Evolutionary conservation across 202 grass and related monocot genomes (phyloP), one percentile per base, ranked within the genome.

Genomic region (Digitaria exilis): DNA sequence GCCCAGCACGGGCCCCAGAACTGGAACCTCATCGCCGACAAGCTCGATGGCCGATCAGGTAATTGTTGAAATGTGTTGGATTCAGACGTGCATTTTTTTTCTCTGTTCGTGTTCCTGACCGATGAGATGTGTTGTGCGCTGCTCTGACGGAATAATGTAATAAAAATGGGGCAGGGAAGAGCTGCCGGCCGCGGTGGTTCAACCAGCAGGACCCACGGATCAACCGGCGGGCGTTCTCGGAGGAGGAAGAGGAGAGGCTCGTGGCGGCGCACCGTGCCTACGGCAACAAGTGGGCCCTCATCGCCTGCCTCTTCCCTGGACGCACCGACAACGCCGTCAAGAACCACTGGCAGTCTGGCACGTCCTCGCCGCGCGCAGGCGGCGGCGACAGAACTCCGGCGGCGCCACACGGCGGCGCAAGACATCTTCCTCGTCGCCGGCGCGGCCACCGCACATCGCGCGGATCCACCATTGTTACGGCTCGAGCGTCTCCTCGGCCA

Each of bases 281-380:
- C 60, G 95, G 95, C 60, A 97, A 97, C 88, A 97, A 94, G 88
- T 94, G 95, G 95, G 95, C 95, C 1, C 85, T 94, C 65, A 94
- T 97, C 87, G 86, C 95, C 63, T 87, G 95, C 62, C 92, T 91
- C 66, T 97, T 97, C 78, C 92, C 95, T 1, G 95, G 95, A 60
- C 88, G 95, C 73, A 97, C 95, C 0, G 95, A 97, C 75, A 97
- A 97, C 86, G 88, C 95, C 65, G 86, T 97, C 76, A 97, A 97
- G 83, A 97, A 97, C 72, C 95, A 97, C 68, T 94, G 95, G n/a
- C n/a, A n/a, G n/a, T n/a, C n/a, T n/a, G n/a, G 92, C 95, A 97
- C 24, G 91, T 97, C 35, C 93, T 57, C 54, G 92, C 85, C 84
- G 96, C 96, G 19, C 91, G 95, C 73, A 85, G 59, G 71, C 83